phyloP scores from a whole-genome alignment of 805 yeast species.

The Candida corydali region DNA sequence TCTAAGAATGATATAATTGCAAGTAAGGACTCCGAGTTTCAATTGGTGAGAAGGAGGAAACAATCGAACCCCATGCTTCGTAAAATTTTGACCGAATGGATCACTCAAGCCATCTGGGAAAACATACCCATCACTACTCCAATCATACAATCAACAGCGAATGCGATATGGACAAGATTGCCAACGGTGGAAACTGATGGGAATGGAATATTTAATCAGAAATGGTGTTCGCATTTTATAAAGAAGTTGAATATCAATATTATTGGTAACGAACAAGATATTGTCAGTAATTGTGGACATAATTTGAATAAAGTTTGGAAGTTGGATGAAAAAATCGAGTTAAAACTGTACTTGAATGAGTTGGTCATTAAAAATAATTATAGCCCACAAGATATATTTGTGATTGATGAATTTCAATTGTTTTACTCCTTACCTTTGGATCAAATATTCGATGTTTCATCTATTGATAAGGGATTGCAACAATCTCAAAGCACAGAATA shows the following conservation, averaged over 20 bases:
- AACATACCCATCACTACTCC: conserved; percentile 62
- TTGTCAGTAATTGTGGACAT: conserved; percentile 23
- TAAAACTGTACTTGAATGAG: conserved; percentile 39
- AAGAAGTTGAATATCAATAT: conserved; percentile 48
- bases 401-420: conserved; percentile 57
- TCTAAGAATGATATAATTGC: conserved; percentile 52
- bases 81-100: conserved; percentile 65
- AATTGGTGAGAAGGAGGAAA: conserved; percentile 48
- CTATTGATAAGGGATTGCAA: conserved; percentile 39
- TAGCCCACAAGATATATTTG: conserved; percentile 50
- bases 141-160: conserved; percentile 59
- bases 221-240: conserved; percentile 54
- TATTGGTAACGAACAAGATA: conserved; percentile 42
- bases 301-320: conserved; percentile 53
- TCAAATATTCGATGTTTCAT: conserved; percentile 46
- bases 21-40: conserved; percentile 48
- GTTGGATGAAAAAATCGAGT: conserved; percentile 49
- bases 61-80: conserved; percentile 53
- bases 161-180: conserved; percentile 57
- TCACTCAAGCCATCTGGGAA: conserved; percentile 64
- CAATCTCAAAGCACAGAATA: conserved; percentile 39
- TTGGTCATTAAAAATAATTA: conserved; percentile 31
- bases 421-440: conserved; percentile 60
- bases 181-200: conserved; percentile 56
- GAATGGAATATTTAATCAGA: conserved; percentile 59